Evolutionary conservation across 352 stramenopile genomes (phyloP).

Genomic region (Globisporangium spiculum): DNA sequence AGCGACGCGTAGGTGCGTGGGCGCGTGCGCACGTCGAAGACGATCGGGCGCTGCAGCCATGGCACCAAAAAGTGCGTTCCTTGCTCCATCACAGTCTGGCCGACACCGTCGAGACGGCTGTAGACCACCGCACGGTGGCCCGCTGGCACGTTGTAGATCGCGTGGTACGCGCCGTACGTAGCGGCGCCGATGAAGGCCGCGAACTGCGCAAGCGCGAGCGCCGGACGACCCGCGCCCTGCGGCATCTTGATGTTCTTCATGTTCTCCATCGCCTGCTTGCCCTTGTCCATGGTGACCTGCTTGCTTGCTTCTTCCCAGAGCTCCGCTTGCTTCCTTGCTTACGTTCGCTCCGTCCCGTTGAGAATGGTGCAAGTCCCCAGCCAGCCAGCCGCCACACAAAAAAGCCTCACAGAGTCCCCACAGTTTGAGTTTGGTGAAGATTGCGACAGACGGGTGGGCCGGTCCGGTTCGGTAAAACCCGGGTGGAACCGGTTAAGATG

Average conservation of each 20-base stretch:
- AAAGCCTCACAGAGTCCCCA: background rate
- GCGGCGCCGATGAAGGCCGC: conserved; percentile 56
- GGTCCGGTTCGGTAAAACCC: conserved; percentile 5
- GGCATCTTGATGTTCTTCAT: conserved; percentile 90
- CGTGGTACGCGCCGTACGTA: conserved; percentile 78
- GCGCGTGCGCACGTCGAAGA: conserved; percentile 93
- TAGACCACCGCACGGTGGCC: conserved; percentile 90
- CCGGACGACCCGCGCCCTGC: conserved; percentile 54
- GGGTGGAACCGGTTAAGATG: background rate
- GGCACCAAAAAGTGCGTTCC: conserved; percentile 97
- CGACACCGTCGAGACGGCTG: conserved; percentile 85
- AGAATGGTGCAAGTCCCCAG: conserved; percentile 23
- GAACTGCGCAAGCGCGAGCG: conserved; percentile 58
- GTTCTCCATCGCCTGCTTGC: conserved; percentile 84
- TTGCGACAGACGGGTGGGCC: conserved; percentile 4
- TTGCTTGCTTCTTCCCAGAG: conserved; percentile 7
- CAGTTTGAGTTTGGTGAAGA: conserved; percentile 1
- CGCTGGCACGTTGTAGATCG: conserved; percentile 86
- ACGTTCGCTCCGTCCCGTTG: conserved; percentile 12
- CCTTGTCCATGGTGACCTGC: conserved; percentile 67
- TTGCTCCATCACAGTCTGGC: conserved; percentile 82
- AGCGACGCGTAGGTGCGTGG: conserved; percentile 92
- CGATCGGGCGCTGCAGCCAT: conserved; percentile 96
- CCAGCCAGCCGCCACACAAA: conserved; percentile 24
- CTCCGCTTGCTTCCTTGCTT: conserved; percentile 13